phyloP scores from a whole-genome alignment of 306 rosid species.

The Geum urbanum region DNA sequence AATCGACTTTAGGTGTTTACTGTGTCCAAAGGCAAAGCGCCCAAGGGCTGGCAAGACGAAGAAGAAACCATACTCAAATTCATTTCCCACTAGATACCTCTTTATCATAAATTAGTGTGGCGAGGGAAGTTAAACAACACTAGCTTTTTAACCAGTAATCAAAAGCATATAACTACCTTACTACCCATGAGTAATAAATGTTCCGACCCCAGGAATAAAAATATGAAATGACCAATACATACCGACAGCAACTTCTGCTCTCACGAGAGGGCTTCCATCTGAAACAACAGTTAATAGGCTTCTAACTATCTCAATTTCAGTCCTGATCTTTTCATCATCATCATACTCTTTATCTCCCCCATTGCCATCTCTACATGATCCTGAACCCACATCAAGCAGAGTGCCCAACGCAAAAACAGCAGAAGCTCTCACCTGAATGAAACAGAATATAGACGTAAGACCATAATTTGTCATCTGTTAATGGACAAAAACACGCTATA shows the following conservation, averaged over 20 bases:
- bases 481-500: conserved; percentile 16
- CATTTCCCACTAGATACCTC: background rate
- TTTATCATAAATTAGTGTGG: background rate
- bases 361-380: conserved; percentile 58
- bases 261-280: conserved; percentile 97
- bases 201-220: conserved; percentile 15
- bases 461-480: conserved; percentile 4
- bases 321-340: conserved; percentile 79
- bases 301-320: conserved; percentile 78
- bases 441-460: conserved; percentile 21
- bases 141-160: conserved; percentile 1
- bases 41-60: conserved; percentile 57
- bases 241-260: conserved; percentile 99
- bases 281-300: conserved; percentile 76
- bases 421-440: conserved; percentile 91
- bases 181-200: background rate
- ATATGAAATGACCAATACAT: conserved; percentile 40
- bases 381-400: conserved; percentile 77
- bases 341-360: conserved; percentile 85
- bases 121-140: background rate
- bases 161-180: background rate
- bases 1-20: conserved; percentile 82
- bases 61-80: background rate
- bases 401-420: conserved; percentile 94
- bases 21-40: conserved; percentile 96